A percentile compares a stretch with the other conserved stretches of the same genome.
Evolutionary conservation across 2,329 filamentous ascomycete species (phyloP).

Genomic region (Hortaea sp.): DNA sequence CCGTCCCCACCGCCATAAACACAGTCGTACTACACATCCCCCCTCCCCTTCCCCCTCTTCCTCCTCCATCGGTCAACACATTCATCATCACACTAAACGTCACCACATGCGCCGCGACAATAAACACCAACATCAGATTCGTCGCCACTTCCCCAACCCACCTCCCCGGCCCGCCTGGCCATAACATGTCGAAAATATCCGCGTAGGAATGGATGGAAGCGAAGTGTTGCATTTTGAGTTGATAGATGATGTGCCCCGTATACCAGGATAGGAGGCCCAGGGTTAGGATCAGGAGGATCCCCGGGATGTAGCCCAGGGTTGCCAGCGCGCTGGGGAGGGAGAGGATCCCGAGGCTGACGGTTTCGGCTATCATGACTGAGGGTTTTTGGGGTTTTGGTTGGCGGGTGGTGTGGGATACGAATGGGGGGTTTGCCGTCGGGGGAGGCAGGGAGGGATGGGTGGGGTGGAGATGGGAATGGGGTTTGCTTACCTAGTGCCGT

Average conservation of each 20-base stretch:
- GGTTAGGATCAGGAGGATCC: constrained; percentile 43
- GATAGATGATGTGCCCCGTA: constrained; percentile 49
- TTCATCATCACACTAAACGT: constrained; percentile 62
- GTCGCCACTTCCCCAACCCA: constrained; percentile 54
- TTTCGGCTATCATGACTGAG: constrained; percentile 45
- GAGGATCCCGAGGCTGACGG: constrained; percentile 47
- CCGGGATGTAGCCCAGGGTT: constrained; percentile 35
- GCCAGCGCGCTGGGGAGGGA: constrained; percentile 45
- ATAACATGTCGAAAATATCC: constrained; percentile 50
- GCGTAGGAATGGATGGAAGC: constrained; percentile 56
- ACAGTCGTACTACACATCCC: constrained; percentile 33
- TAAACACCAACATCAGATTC: constrained; percentile 55
- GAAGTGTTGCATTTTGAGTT: constrained; percentile 43
- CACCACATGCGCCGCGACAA: constrained; percentile 61
- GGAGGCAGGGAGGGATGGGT: too few relatives aligned
- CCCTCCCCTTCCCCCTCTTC: too few relatives aligned
- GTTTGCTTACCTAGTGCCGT: constrained; percentile 6
- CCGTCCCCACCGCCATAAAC: constrained; percentile 50
- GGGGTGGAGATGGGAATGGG: too few relatives aligned
- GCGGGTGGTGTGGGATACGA: too few relatives aligned
- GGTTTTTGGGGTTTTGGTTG: too few relatives aligned
- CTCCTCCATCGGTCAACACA: constrained; percentile 41
- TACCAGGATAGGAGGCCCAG: constrained; percentile 50
- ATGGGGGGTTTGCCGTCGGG: too few relatives aligned
- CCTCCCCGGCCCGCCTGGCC: constrained; percentile 51